A percentile compares a stretch with the other conserved stretches of the same genome.
phyloP scores from a whole-genome alignment of 768 basidiomycete species.

The Leucocoprinus birnbaumii region DNA sequence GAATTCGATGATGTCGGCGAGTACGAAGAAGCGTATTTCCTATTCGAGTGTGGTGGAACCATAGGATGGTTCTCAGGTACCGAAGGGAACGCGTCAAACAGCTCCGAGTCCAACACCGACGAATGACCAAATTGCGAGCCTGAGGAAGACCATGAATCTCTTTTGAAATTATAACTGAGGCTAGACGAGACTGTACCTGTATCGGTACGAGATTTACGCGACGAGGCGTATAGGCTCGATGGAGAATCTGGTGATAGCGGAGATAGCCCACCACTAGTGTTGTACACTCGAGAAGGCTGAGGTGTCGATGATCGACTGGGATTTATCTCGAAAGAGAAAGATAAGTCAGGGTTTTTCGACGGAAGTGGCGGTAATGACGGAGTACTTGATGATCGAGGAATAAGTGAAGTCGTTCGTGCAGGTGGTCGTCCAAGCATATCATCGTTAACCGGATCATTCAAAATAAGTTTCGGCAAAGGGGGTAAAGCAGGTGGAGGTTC shows the following conservation, averaged over 20 bases:
- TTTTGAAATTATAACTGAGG: conserved; percentile 22
- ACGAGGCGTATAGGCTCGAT: conserved; percentile 5
- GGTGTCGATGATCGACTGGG: conserved; percentile 4
- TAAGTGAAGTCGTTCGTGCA: neutral
- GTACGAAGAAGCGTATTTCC: neutral
- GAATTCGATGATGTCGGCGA: neutral
- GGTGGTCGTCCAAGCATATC: neutral
- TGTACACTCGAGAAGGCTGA: neutral
- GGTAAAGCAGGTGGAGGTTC: neutral
- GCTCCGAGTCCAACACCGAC: conserved; percentile 51
- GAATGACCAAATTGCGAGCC: conserved; percentile 37
- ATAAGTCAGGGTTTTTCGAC: neutral
- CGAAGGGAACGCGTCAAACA: conserved; percentile 72
- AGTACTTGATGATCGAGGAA: neutral
- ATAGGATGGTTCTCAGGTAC: conserved; percentile 52
- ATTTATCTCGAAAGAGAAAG: neutral
- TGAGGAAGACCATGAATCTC: conserved; percentile 43
- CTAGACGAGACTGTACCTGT: neutral
- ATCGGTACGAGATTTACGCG: neutral
- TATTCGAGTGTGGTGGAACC: conserved; percentile 1
- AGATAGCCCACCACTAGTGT: neutral
- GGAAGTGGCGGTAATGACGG: conserved; percentile 2
- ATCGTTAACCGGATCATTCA: neutral
- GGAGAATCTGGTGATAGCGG: conserved; percentile 7
- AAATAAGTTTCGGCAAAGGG: conserved; percentile 5